phyloP scores from a whole-genome alignment of 2,329 filamentous ascomycete genomes.

The Aspergillus ochraceoroseus region DNA sequence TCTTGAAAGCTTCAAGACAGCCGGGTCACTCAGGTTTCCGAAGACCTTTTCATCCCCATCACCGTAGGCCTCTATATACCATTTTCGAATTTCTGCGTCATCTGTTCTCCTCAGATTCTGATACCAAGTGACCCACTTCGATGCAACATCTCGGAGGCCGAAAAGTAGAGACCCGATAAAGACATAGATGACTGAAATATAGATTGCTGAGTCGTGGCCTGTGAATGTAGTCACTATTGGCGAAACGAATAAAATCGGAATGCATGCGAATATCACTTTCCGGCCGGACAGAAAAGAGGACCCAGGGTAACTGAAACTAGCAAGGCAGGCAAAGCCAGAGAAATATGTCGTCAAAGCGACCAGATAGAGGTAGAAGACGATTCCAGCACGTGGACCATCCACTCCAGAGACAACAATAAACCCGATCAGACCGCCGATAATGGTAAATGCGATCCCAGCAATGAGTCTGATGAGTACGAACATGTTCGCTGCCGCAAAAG shows the following conservation, averaged over 20 bases:
- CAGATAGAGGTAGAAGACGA: conserved; percentile 58
- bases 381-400: conserved; percentile 44
- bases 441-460: conserved; percentile 48
- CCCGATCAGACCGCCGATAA: conserved; percentile 52
- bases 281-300: conserved; percentile 56
- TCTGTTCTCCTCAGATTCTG: conserved; percentile 39
- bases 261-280: conserved; percentile 51
- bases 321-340: conserved; percentile 51
- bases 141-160: conserved; percentile 51
- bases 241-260: conserved; percentile 54
- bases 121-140: conserved; percentile 57
- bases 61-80: conserved; percentile 36
- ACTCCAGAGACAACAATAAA: conserved; percentile 49
- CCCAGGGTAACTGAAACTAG: conserved; percentile 52
- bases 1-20: conserved; percentile 47
- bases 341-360: conserved; percentile 56
- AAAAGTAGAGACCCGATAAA: conserved; percentile 52
- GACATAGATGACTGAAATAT: conserved; percentile 51
- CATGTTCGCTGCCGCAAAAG: conserved; percentile 53
- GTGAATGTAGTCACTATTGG: conserved; percentile 54
- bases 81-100: conserved; percentile 39
- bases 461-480: conserved; percentile 52
- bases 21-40: conserved; percentile 46
- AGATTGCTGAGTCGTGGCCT: conserved; percentile 53
- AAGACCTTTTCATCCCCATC: conserved; percentile 40